Evolutionary conservation across 306 rosid species (phyloP).

Genomic region (Gynostemma pentaphyllum): DNA sequence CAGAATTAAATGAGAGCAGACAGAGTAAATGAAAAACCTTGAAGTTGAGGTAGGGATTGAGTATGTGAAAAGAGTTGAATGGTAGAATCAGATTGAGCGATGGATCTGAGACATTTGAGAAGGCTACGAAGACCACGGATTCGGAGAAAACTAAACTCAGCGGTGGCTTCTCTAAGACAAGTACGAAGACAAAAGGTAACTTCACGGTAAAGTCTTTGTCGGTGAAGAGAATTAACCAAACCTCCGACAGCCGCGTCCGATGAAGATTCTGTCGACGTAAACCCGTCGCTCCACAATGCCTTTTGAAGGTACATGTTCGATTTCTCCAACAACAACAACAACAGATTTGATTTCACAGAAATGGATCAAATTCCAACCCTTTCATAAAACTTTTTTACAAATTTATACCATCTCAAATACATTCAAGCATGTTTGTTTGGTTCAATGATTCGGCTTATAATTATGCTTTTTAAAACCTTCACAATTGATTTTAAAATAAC

Average conservation of each 20-base stretch:
- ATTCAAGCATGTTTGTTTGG: too few species aligned
- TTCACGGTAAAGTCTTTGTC: conserved; percentile 62
- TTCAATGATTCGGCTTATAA: too few species aligned
- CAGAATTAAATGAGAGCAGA: not conserved
- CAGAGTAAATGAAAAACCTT: conserved; percentile 27
- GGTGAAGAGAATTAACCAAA: conserved; percentile 47
- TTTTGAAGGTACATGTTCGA: conserved; percentile 56
- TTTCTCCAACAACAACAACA: too few species aligned
- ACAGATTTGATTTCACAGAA: too few species aligned
- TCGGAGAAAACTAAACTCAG: conserved; percentile 85
- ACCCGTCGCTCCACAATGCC: conserved; percentile 59
- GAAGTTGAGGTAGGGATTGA: conserved; percentile 63
- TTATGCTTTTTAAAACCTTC: too few species aligned
- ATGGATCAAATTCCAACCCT: too few species aligned
- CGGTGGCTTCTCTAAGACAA: conserved; percentile 68
- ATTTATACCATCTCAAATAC: too few species aligned
- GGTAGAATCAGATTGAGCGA: conserved; percentile 60
- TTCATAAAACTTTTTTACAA: too few species aligned
- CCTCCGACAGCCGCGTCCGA: conserved; percentile 26
- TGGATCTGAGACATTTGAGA: conserved; percentile 74
- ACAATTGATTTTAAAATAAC: too few species aligned
- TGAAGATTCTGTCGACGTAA: conserved; percentile 20
- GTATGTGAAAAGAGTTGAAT: conserved; percentile 50
- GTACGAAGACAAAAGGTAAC: conserved; percentile 69
- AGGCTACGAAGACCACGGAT: conserved; percentile 67